These are phyloP conservation scores for Erythrobasidium yunnanense DNA, from an alignment of 768 basidiomycete species.

Conservation along the genomic window DNA sequence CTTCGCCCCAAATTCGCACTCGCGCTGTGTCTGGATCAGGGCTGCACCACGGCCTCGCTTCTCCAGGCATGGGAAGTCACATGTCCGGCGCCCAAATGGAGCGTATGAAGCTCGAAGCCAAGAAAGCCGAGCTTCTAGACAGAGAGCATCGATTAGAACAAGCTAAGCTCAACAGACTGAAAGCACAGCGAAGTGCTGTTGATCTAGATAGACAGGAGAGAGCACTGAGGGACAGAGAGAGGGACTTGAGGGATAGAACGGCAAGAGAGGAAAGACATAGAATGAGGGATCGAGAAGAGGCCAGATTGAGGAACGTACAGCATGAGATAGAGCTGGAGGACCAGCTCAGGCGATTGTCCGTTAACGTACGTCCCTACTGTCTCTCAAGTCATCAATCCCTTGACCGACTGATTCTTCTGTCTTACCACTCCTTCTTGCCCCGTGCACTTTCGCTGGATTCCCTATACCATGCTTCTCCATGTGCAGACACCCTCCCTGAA, in stretches of 20 bases:
- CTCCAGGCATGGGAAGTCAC: neutral
- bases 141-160: neutral
- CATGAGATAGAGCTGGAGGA: neutral
- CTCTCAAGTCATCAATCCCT: neutral
- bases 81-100: neutral
- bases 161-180: neutral
- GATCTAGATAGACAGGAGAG: conserved; percentile 2
- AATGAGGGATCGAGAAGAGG: neutral
- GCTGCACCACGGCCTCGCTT: too few relatives aligned
- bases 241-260: neutral
- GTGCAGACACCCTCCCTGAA: conserved; percentile 14
- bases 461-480: too few relatives aligned
- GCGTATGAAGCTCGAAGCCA: neutral
- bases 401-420: neutral
- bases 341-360: neutral
- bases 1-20: too few relatives aligned
- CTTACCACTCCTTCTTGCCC: neutral
- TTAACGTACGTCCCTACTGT: neutral
- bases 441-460: neutral
- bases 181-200: neutral
- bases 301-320: neutral
- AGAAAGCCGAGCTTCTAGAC: neutral
- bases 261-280: neutral
- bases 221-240: neutral
- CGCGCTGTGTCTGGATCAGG: too few relatives aligned